Conservation (phyloP, 495 filamentous ascomycete species). For the Podospora fimiseda region DNA sequence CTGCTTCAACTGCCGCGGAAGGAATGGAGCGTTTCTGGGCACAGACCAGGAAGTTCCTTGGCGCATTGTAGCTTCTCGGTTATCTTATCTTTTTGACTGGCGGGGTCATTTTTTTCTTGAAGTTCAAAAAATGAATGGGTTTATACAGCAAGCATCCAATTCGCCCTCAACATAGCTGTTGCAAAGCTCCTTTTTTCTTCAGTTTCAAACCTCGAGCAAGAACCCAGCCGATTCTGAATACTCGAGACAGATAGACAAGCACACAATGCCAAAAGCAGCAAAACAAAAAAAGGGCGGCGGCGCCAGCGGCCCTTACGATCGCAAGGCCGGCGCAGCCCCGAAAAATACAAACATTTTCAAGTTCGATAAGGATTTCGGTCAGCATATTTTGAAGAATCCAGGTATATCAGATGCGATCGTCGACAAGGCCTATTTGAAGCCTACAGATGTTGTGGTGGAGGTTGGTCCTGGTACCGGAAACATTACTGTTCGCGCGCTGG, state of each 20-base stretch:
- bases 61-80: background rate
- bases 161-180: background rate
- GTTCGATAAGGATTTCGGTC: constrained; percentile 53
- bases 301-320: constrained; percentile 51
- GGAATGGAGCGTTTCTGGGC: too few relatives aligned
- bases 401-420: constrained; percentile 81
- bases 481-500: constrained; percentile 79
- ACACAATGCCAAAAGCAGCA: constrained; percentile 55
- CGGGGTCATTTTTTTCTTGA: constrained; percentile 27
- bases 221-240: background rate
- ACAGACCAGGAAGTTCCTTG: too few relatives aligned
- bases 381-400: constrained; percentile 95
- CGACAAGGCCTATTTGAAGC: constrained; percentile 82
- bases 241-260: background rate
- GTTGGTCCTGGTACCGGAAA: constrained; percentile 36
- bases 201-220: background rate
- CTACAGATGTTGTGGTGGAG: constrained; percentile 63
- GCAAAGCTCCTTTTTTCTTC: background rate
- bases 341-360: constrained; percentile 77
- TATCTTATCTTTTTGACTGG: constrained; percentile 24
- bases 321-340: constrained; percentile 36
- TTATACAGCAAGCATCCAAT: background rate
- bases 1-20: too few relatives aligned
- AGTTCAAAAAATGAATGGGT: constrained; percentile 18
- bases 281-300: constrained; percentile 54